These are phyloP conservation scores for Colletotrichum lini DNA, from an alignment of 2,329 filamentous ascomycete genomes.

Conservation along the genomic window DNA sequence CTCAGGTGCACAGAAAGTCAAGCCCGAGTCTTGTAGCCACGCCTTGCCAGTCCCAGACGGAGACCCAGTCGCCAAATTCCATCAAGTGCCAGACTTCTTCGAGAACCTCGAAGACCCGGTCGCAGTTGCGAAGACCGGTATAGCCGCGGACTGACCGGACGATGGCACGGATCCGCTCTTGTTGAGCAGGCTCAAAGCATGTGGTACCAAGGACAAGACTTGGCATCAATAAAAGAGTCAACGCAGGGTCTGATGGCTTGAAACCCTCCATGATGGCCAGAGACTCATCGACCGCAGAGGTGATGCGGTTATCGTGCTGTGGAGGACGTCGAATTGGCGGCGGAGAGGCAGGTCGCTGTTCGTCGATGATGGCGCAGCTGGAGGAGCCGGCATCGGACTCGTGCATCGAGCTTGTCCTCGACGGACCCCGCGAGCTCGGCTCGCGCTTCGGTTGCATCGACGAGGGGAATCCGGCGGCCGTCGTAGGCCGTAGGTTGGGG, in stretches of 20 bases:
- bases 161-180: conserved; percentile 65
- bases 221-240: conserved; percentile 72
- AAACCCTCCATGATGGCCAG: conserved; percentile 69
- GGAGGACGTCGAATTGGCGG: conserved; percentile 63
- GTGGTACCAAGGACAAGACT: conserved; percentile 74
- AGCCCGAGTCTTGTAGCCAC: conserved; percentile 67
- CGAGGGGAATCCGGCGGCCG: conserved; percentile 36
- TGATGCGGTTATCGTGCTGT: conserved; percentile 67
- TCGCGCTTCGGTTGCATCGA: conserved; percentile 50
- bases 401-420: conserved; percentile 58
- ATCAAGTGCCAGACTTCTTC: conserved; percentile 73
- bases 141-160: conserved; percentile 69
- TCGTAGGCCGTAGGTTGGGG: conserved; percentile 47
- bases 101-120: conserved; percentile 67
- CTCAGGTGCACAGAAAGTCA: conserved; percentile 68
- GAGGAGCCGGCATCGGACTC: conserved; percentile 45
- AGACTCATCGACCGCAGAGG: conserved; percentile 69
- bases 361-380: conserved; percentile 33
- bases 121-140: conserved; percentile 72
- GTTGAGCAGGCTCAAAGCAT: conserved; percentile 67
- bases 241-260: conserved; percentile 69
- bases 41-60: conserved; percentile 76
- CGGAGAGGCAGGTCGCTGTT: conserved; percentile 55
- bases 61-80: conserved; percentile 69
- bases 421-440: conserved; percentile 52